Evolutionary conservation across 176 grass and related monocot species (phyloP), one percentile per base, ranked within the genome.

Genomic region (Chrysopogon serrulatus): DNA sequence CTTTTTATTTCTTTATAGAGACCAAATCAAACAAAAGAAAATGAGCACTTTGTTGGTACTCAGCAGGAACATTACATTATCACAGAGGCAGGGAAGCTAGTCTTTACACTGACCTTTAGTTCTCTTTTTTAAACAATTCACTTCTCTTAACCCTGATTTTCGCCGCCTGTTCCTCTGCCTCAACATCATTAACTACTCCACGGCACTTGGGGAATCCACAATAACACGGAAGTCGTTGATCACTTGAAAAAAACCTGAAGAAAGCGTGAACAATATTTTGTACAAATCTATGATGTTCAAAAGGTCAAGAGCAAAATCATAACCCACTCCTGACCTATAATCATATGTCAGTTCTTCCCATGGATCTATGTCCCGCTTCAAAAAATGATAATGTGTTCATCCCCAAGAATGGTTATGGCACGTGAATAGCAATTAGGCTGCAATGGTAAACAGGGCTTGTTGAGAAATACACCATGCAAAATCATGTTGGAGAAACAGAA

Each of bases 361-460:
- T 85, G 89, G 91, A 77, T 90, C 88, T 74, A 99, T 96, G 71
- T 99, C 93, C 21, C 96, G 85, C 71, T 99, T 99, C 35, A 93
- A 82, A 99, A 99, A 91, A 99, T 99, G 79, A 94, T 92, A 65
- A 99, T 99, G 90, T 96, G 96, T 63, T 89, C 93, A 82, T 95
- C 90, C 21, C 91, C 91, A 37, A 86, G 85, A 83, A 99, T 90
- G 82, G 83, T 99, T 86, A 99, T 94, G 59, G 95, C 92, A 73
- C 96, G 94, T 0, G 96, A 99, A 94, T 99, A 99, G 87, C 96
- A 99, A 92, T 99, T 99, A 59, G 96, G 96, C 96, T 99, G 91
- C 61, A 69, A 77, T 35, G 18, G 57, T 78, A 44, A 74, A 77
- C 61, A 70, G 27, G 63, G 61, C 79, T 56, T 64, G 43, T 82